Base-by-base conservation (phyloP, 352 stramenopile genomes). In the Thalassiosira gravida region DNA sequence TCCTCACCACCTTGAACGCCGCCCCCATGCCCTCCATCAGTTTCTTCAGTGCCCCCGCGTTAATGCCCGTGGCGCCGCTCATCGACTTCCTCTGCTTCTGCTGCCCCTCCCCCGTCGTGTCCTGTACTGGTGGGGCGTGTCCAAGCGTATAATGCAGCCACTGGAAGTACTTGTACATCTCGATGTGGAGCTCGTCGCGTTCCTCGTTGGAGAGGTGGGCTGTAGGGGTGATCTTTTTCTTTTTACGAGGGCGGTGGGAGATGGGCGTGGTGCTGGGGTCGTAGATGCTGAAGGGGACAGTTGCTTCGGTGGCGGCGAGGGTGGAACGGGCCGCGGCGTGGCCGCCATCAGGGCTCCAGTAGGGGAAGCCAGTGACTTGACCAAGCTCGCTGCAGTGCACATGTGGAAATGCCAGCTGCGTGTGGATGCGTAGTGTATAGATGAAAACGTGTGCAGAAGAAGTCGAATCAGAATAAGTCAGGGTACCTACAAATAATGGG, bases 131-230 rank as follows among this genome's bases (percentile, higher is more conserved):
- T 59, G 24, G 9, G 22, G 47, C 16, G 39, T 3, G n/a, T 18
- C 32, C 0, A 2, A 79, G 29, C 22, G 50, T 32, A 53, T 55
- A 25, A 18, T 74, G 53, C 9, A 80, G 20, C 72, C 72, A 80
- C 14, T 11, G 3, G 27, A 80, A 80, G 35, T 80, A 80, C 25
- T 74, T 74, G 72, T 74, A 80, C 47, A 80, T 80, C 29, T 73
- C 71, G 9, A 80, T 30, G 37, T 80, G 71, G 2, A 80, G 44
- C 20, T 72, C 62, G 18, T 80, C 72, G 27, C 72, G 25, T 39
- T 80, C 63, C 1, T 46, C 37, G 37, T 80, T 68, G 32, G 53
- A 24, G 18, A 80, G 63, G 25, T 53, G 20, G 3, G 70, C 52
- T 5, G 62, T 61, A 3, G 52, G 50, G 29, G 42, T 50, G 18